Conservation (phyloP, 2,329 filamentous ascomycete genomes). For the Colletotrichum higginsianum region DNA sequence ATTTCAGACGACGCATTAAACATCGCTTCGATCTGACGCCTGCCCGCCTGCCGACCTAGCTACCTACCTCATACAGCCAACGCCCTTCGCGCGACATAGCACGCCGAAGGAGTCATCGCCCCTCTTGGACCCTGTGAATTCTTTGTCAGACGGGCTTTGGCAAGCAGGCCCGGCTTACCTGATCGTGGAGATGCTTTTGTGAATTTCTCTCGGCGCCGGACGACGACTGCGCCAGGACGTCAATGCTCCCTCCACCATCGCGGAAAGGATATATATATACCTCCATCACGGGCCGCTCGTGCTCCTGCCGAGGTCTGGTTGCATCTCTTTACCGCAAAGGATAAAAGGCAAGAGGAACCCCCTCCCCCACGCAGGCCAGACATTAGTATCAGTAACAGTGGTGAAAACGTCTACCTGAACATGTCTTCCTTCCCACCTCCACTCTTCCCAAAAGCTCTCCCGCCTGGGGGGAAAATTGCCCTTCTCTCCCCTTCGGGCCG, state of each 20-base stretch:
- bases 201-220: neutral
- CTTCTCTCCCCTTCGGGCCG: slow-evolving; percentile 58
- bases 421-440: slow-evolving; percentile 33
- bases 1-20: neutral
- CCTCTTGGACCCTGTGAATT: no score
- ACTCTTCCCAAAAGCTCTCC: slow-evolving; percentile 48
- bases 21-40: neutral
- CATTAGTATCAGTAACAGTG: neutral
- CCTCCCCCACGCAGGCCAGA: no score
- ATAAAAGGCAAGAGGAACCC: neutral
- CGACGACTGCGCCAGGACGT: neutral
- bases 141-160: neutral
- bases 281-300: neutral
- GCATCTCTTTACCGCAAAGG: neutral
- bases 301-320: neutral
- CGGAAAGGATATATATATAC: neutral
- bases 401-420: neutral
- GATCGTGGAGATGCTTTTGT: neutral
- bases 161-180: neutral
- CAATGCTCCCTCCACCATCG: neutral
- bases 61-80: neutral
- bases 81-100: neutral
- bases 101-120: neutral
- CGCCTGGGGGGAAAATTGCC: slow-evolving; percentile 56
- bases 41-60: neutral